Percentiles rank a stretch among this genome's conserved stretches.
Conservation (phyloP, 495 filamentous ascomycete genomes). For the Aspergillus hancockii region DNA sequence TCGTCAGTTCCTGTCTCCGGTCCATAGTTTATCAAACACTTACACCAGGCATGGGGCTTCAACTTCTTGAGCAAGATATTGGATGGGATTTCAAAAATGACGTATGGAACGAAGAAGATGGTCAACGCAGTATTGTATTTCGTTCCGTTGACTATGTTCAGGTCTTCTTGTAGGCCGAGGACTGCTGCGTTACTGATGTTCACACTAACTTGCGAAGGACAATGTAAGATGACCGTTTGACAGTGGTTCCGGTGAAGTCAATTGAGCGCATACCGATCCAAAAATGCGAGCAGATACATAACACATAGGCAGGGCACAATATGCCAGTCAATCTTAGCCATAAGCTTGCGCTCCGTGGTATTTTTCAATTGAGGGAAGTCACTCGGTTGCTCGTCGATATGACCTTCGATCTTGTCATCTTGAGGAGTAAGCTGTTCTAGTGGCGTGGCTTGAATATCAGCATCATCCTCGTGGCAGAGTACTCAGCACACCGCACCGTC, state of each 20-base stretch:
- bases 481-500: conserved; percentile 8
- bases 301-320: conserved; percentile 77
- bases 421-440: conserved; percentile 17
- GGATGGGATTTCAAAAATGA: conserved; percentile 83
- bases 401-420: conserved; percentile 30
- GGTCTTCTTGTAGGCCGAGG: conserved; percentile 62
- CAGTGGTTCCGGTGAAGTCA: background rate
- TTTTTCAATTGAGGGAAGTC: conserved; percentile 37
- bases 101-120: conserved; percentile 93
- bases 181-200: conserved; percentile 70
- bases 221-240: background rate
- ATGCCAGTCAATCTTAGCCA: conserved; percentile 75
- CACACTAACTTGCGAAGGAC: conserved; percentile 38
- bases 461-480: conserved; percentile 1
- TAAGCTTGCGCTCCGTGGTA: conserved; percentile 71
- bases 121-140: conserved; percentile 78
- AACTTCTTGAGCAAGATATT: conserved; percentile 84
- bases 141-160: conserved; percentile 53
- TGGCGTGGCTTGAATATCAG: conserved; percentile 15
- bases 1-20: background rate
- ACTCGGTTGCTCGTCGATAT: conserved; percentile 19
- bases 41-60: conserved; percentile 73
- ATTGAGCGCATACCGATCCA: conserved; percentile 59
- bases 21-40: background rate
- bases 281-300: conserved; percentile 76